These are phyloP conservation scores for Solioccasus polychromus DNA, from an alignment of 768 basidiomycete genomes.

Conservation along the genomic window DNA sequence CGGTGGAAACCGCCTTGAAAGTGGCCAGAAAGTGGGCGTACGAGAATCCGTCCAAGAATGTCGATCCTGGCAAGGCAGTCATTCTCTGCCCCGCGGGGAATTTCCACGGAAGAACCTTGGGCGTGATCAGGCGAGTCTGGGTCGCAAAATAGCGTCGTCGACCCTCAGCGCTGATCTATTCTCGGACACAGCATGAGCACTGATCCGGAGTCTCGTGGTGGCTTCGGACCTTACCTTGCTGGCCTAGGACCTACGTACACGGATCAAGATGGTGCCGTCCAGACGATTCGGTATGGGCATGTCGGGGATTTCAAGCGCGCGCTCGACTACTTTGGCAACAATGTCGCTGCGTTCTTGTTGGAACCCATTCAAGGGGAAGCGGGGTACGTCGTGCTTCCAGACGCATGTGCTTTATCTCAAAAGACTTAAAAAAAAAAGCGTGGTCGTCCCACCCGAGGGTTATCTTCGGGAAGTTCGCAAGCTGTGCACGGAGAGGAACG, in stretches of 20 bases:
- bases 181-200: slow-evolving; percentile 74
- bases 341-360: slow-evolving; percentile 89
- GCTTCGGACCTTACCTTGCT: slow-evolving; percentile 89
- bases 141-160: not conserved
- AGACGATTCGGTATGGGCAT: slow-evolving; percentile 79
- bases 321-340: slow-evolving; percentile 72
- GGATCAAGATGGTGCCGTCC: slow-evolving; percentile 45
- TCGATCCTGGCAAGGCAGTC: slow-evolving; percentile 64
- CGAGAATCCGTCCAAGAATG: slow-evolving; percentile 68
- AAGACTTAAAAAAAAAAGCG: too few relatives aligned
- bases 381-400: slow-evolving; percentile 53
- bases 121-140: slow-evolving; percentile 75
- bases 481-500: slow-evolving; percentile 90
- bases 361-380: slow-evolving; percentile 99
- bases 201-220: slow-evolving; percentile 82
- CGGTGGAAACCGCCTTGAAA: slow-evolving; percentile 97
- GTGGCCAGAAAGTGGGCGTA: slow-evolving; percentile 97
- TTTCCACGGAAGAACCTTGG: slow-evolving; percentile 93
- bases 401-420: not conserved
- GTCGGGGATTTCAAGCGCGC: slow-evolving; percentile 81
- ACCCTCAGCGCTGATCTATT: slow-evolving; percentile 7
- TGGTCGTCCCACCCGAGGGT: slow-evolving; percentile 86
- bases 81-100: slow-evolving; percentile 85
- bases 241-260: slow-evolving; percentile 78
- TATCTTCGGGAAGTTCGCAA: slow-evolving; percentile 77